These are phyloP conservation scores for Lactarius pseudohatsudake DNA, from an alignment of 768 basidiomycete species.

Conservation along the genomic window DNA sequence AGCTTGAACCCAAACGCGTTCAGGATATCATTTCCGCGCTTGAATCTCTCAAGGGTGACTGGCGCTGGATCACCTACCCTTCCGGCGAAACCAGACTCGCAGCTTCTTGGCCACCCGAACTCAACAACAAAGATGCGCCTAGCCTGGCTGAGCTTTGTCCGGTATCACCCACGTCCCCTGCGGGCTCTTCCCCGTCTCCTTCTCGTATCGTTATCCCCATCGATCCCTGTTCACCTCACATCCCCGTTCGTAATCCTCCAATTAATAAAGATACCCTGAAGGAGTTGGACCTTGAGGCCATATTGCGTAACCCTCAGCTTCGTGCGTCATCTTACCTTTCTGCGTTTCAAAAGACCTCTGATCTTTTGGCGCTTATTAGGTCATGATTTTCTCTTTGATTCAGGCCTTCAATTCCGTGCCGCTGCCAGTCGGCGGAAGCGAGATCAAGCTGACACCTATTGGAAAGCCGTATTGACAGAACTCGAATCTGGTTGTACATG, in stretches of 20 bases:
- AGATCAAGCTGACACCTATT: conserved; percentile 76
- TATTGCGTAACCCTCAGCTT: conserved; percentile 87
- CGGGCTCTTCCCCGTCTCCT: conserved; percentile 29
- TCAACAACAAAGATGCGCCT: conserved; percentile 28
- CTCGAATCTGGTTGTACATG: conserved; percentile 82
- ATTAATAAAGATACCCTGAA: conserved; percentile 83
- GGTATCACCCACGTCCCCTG: conserved; percentile 30
- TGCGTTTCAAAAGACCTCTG: conserved; percentile 3
- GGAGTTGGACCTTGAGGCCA: conserved; percentile 82
- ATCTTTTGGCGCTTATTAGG: conserved; percentile 44
- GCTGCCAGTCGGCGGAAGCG: conserved; percentile 72
- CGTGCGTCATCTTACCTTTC: conserved; percentile 53
- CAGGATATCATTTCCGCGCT: conserved; percentile 27
- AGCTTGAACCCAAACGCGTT: conserved; percentile 21
- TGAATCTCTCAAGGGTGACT: conserved; percentile 29
- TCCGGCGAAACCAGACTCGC: conserved; percentile 30
- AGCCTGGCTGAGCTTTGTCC: conserved; percentile 22
- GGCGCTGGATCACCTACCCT: conserved; percentile 29
- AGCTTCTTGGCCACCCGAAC: conserved; percentile 31
- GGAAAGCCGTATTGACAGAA: conserved; percentile 78
- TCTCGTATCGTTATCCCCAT: conserved; percentile 38
- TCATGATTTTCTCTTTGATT: conserved; percentile 88
- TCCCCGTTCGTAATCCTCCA: conserved; percentile 69
- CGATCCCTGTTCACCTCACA: conserved; percentile 49
- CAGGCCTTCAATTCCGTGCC: conserved; percentile 79